phyloP scores from a whole-genome alignment of 179 eudicot species.

The Drosera spatulata region DNA sequence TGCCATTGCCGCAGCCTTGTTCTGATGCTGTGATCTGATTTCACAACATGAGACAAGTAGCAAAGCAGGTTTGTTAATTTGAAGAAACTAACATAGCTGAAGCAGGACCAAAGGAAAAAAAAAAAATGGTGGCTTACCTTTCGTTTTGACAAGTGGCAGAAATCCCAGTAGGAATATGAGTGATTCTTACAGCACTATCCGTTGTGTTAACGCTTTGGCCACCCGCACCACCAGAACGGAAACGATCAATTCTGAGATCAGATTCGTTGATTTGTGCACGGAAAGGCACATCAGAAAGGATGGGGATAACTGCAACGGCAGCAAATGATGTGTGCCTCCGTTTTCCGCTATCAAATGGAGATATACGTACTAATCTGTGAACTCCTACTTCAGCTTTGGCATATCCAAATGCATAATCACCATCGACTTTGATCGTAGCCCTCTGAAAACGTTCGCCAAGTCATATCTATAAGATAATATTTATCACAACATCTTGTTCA shows the following conservation, averaged over 20 bases:
- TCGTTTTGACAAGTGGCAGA: conserved; percentile 85
- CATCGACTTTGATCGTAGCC: conserved; percentile 88
- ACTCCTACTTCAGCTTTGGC: conserved; percentile 97
- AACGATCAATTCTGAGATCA: conserved; percentile 81
- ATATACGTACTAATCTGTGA: conserved; percentile 82
- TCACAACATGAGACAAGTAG: neutral
- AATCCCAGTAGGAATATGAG: conserved; percentile 91
- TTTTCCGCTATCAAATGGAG: conserved; percentile 89
- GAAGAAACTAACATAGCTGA: no score
- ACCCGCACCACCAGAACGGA: conserved; percentile 88
- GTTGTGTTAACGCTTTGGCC: conserved; percentile 91
- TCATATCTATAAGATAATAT: neutral
- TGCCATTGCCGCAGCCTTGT: conserved; percentile 91
- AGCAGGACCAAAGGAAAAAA: neutral
- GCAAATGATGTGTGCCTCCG: conserved; percentile 94
- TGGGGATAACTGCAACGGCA: conserved; percentile 95
- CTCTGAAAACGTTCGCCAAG: conserved; percentile 31
- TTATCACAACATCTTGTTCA: no score
- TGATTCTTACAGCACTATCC: conserved; percentile 87
- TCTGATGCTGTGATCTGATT: conserved; percentile 85
- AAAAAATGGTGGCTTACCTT: conserved; percentile 31
- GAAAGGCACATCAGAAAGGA: conserved; percentile 61
- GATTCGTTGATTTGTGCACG: conserved; percentile 88
- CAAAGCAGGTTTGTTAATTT: neutral
- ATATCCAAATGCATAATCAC: conserved; percentile 88